Evolutionary conservation across 805 yeast species (phyloP).

Genomic region (Nakazawaea holstii): DNA sequence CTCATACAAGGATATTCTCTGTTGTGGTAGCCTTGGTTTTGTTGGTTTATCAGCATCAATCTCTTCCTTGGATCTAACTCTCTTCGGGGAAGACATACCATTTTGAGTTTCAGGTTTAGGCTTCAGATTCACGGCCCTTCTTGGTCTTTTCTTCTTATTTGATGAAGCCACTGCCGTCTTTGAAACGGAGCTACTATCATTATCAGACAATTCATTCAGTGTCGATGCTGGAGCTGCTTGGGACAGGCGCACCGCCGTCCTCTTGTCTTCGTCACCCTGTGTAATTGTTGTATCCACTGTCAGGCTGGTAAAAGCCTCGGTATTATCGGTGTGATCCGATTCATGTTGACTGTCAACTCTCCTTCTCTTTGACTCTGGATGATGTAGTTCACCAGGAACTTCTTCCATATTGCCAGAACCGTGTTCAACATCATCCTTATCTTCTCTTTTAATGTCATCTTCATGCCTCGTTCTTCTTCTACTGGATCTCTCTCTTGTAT

Average conservation of each 20-base stretch:
- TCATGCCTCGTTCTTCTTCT: constrained; percentile 20
- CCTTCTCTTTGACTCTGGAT: constrained; percentile 2
- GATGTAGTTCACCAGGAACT: neutral
- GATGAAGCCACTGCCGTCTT: neutral
- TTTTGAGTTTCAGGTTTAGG: neutral
- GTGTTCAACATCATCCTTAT: neutral
- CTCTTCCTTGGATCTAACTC: constrained; percentile 22
- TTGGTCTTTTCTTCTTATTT: constrained; percentile 14
- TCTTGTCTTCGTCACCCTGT: neutral
- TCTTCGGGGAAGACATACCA: constrained; percentile 14
- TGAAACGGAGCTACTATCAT: constrained; percentile 6
- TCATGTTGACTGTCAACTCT: neutral
- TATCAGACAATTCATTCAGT: constrained; percentile 3
- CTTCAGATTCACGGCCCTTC: constrained; percentile 12
- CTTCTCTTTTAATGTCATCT: constrained; percentile 9
- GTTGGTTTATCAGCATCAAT: constrained; percentile 64
- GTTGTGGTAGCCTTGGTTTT: constrained; percentile 79
- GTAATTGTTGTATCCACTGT: neutral
- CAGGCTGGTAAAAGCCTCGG: neutral
- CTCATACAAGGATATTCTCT: constrained; percentile 69
- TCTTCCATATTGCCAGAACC: neutral
- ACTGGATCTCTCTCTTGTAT: constrained; percentile 21
- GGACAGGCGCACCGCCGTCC: neutral
- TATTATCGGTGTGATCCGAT: neutral
- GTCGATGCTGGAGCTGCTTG: neutral